A percentile compares a stretch with the other conserved stretches of the same genome.
phyloP scores from a whole-genome alignment of 2,329 filamentous ascomycete species.

The Cercospora sp. region DNA sequence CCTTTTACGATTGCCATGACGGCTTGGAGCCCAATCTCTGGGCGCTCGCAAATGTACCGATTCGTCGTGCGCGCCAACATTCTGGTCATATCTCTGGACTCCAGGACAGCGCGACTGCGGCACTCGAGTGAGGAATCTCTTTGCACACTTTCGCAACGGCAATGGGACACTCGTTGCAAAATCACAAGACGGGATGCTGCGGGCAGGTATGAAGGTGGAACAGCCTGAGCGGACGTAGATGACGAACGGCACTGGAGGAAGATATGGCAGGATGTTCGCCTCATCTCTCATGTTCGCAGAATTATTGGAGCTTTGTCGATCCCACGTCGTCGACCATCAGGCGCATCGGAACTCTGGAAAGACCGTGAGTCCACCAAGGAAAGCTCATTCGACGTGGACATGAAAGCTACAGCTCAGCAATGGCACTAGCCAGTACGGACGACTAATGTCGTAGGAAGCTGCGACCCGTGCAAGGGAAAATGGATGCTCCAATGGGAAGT shows the following conservation, averaged over 20 bases:
- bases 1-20: not conserved
- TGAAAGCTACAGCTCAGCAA: not conserved
- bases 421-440: not conserved
- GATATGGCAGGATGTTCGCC: too few species aligned
- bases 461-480: not conserved
- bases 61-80: not conserved
- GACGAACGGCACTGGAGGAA: too few species aligned
- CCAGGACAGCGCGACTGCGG: not conserved
- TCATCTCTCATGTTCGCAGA: not conserved
- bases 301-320: not conserved
- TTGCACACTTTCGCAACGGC: not conserved
- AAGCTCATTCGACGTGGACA: not conserved
- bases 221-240: too few species aligned
- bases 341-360: not conserved
- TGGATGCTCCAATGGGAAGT: not conserved
- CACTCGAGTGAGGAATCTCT: not conserved
- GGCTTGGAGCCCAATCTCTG: not conserved
- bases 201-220: too few species aligned
- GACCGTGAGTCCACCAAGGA: not conserved
- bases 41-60: not conserved
- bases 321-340: not conserved
- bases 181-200: not conserved
- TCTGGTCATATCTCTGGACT: not conserved
- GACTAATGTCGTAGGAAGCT: not conserved
- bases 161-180: not conserved